Conservation (phyloP, 75 land plant genomes). For the Picea sitchensis region DNA sequence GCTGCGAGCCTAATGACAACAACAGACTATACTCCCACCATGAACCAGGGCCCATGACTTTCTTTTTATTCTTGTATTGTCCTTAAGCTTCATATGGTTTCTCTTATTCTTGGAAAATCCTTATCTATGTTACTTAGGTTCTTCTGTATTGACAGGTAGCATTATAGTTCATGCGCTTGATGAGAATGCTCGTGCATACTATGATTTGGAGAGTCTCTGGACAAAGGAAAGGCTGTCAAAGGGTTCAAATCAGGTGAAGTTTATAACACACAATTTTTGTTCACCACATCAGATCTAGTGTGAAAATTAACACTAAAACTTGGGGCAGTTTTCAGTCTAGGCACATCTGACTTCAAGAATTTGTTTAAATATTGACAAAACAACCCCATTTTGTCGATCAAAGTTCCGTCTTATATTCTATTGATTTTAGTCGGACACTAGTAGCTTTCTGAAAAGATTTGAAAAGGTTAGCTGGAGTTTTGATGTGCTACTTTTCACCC, state of each 20-base stretch:
- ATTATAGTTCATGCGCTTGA: conserved; percentile 80
- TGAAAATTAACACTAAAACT: too few relatives aligned
- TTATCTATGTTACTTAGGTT: background rate
- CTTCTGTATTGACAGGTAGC: conserved; percentile 42
- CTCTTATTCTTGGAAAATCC: background rate
- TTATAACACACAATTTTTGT: too few relatives aligned
- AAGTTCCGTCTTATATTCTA: too few relatives aligned
- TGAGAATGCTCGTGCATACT: conserved; percentile 83
- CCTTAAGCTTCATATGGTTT: background rate
- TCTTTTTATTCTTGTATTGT: conserved; percentile 2
- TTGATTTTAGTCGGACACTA: too few relatives aligned
- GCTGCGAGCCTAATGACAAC: background rate
- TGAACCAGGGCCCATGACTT: background rate
- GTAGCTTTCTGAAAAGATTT: too few relatives aligned
- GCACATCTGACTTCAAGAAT: too few relatives aligned
- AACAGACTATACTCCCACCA: background rate
- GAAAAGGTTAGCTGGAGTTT: too few relatives aligned
- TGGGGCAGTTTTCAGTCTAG: too few relatives aligned
- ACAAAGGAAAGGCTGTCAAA: conserved; percentile 14
- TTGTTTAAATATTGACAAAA: too few relatives aligned
- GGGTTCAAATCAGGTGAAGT: conserved; percentile 35
- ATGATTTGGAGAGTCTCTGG: conserved; percentile 82
- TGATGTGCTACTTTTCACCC: too few relatives aligned
- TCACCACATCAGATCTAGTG: too few relatives aligned
- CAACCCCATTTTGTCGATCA: too few relatives aligned